Conservation (phyloP, 2,329 filamentous ascomycete species). For the Penicillium sp. region DNA sequence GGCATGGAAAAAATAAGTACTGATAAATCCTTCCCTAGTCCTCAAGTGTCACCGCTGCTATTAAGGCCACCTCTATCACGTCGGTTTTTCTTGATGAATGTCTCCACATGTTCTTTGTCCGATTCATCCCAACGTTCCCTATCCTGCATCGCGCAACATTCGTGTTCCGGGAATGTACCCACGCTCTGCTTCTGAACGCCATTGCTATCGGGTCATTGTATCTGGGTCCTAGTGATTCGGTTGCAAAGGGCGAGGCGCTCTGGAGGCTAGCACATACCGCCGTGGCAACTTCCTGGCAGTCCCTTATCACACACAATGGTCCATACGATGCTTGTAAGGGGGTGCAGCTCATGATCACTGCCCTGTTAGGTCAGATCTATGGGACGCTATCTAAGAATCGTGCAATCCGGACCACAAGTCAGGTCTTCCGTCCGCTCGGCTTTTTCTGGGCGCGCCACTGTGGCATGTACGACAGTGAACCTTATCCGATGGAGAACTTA, state of each 20-base stretch:
- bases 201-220: slow-evolving; percentile 54
- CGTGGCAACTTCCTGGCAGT: slow-evolving; percentile 53
- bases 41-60: slow-evolving; percentile 49
- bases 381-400: slow-evolving; percentile 50
- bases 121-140: slow-evolving; percentile 53
- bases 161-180: slow-evolving; percentile 49
- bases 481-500: slow-evolving; percentile 38
- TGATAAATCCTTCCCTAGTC: slow-evolving; percentile 32
- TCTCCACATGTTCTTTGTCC: slow-evolving; percentile 53
- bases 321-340: slow-evolving; percentile 50
- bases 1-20: background rate
- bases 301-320: slow-evolving; percentile 48
- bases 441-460: slow-evolving; percentile 53
- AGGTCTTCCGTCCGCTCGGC: slow-evolving; percentile 49
- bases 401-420: slow-evolving; percentile 48
- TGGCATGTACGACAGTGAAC: slow-evolving; percentile 46
- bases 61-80: slow-evolving; percentile 49
- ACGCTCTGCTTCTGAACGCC: slow-evolving; percentile 49
- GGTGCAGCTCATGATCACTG: slow-evolving; percentile 50
- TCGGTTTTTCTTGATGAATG: slow-evolving; percentile 53
- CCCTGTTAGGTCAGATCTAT: slow-evolving; percentile 50
- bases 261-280: slow-evolving; percentile 52
- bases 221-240: slow-evolving; percentile 48
- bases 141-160: slow-evolving; percentile 52
- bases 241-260: slow-evolving; percentile 50